Evolutionary conservation across 1,284 basidiomycete genomes (phyloP), one percentile per base, ranked within the genome.

Genomic region (Taiwanofungus camphoratus): DNA sequence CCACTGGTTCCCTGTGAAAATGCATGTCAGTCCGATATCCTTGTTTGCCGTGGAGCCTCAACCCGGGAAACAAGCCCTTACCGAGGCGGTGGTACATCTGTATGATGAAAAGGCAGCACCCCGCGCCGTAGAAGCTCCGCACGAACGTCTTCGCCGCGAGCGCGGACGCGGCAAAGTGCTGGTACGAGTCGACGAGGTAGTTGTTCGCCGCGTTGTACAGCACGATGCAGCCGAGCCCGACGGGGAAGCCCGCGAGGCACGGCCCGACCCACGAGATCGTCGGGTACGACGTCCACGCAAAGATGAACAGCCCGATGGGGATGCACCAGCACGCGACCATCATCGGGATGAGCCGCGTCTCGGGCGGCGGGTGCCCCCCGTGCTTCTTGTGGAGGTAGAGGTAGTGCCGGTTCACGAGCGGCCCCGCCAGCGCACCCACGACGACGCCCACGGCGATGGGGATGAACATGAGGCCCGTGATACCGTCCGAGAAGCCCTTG

Each of bases 121-220:
- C 65, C 3, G 70, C 71, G 4, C 75, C 77, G 29, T 73, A 62
- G 9, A 72, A 56, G 5, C 66, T 68, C 16, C 77, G 68, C 24
- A 74, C 52, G 23, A 79, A 69, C 6, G 58, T 60, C 45, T 62
- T 63, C 12, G 59, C 59, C 2, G 61, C 60, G 35, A 63, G 57
- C 19, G 60, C 61, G 24, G 57, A 59, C 16, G 60, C 60, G 32
- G 60, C 61, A 38, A 57, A 59, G 20, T 63, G 50, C n/a, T 62
- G 58, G 53, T 70, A 73, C n/a, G 62, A 58, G 44, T 71, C 71
- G 50, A 74, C 69, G 38, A 73, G 56, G 56, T 74, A 76, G 23
- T 64, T 64, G 49, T 65, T 62, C 23, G 64, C 58, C 9, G 62
- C 55, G 37, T 63, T 65, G 58, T 71, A 73, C 38, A 73, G 62